Base-by-base conservation (phyloP, 768 basidiomycete species). In the Pleurotus ostreatus region DNA sequence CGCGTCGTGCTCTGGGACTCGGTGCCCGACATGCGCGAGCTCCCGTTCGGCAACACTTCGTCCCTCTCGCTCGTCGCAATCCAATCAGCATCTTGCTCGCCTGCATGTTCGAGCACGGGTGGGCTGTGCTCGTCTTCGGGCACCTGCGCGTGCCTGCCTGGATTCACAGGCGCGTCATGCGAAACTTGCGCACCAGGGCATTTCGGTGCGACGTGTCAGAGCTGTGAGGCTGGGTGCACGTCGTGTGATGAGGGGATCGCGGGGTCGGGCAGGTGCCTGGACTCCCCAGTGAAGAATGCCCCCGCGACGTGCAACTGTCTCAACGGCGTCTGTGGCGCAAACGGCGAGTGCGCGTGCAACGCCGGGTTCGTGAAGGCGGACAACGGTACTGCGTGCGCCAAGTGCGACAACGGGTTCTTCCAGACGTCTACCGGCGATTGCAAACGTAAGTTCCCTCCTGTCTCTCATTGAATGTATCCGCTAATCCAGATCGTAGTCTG, bases 81-180 rank as follows among this genome's bases (percentile, higher is more conserved):
- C 41, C 77, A 82, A 62, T 82, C 79, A 4, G 68, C 73, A 1
- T 69, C 78, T 0, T 94, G 92, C 63, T 79, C 85, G 0, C 85
- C 88, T 0, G 71, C 83, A 4, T 94, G 92, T 63, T 74, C 91
- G 0, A 77, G 80, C 9, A 70, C 73, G 2, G 20, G 4, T 26
- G 26, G 4, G 7, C 2, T 7, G 74, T 94, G 92, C 63, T 79
- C 79, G 0, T 61, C 82, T 0, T 75, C 81, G 0, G 88, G 88
- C 9, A 82, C 81, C 23, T 94, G 92, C 62, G 71, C 77, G 7
- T 94, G 92, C 62, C 72, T 80, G 0, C 57, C 80, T 4, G 89
- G 89, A 0, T 94, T 92, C 65, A 80, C 75, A 1, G 91, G 92
- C 0, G 66, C 82, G n/a, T 85, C 86, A 1, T 94, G 92, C 73